A percentile compares a stretch with the other conserved stretches of the same genome.
Evolutionary conservation across 805 yeast species (phyloP).

Genomic region (Metschnikowia koreensis): DNA sequence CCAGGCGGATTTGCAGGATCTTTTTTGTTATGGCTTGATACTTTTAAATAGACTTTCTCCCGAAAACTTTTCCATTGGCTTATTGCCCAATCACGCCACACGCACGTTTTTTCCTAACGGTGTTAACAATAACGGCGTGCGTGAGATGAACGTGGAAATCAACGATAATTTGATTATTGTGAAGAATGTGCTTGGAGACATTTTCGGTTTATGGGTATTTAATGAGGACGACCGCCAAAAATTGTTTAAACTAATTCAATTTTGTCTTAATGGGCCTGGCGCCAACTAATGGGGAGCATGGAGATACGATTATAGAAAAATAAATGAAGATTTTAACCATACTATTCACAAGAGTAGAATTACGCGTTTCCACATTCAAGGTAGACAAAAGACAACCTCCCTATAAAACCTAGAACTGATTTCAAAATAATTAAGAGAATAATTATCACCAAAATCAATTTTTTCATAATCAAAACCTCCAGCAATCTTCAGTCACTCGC

Average conservation of each 20-base stretch:
- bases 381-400: too few relatives aligned
- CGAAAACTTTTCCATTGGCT: slow-evolving; percentile 69
- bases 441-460: too few relatives aligned
- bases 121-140: slow-evolving; percentile 28
- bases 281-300: not conserved
- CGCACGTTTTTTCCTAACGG: slow-evolving; percentile 42
- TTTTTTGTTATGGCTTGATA: slow-evolving; percentile 65
- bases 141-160: slow-evolving; percentile 62
- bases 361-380: too few relatives aligned
- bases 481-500: too few relatives aligned
- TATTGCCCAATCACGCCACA: slow-evolving; percentile 54
- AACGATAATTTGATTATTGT: slow-evolving; percentile 70
- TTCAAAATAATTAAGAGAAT: too few relatives aligned
- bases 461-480: too few relatives aligned
- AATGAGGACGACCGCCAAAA: slow-evolving; percentile 64
- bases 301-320: too few relatives aligned
- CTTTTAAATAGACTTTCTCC: slow-evolving; percentile 67
- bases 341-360: too few relatives aligned
- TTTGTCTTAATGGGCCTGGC: slow-evolving; percentile 29
- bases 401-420: too few relatives aligned
- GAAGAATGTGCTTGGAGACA: slow-evolving; percentile 63
- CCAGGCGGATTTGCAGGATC: slow-evolving; percentile 34
- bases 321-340: too few relatives aligned
- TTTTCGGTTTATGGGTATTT: slow-evolving; percentile 78
- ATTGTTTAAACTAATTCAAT: slow-evolving; percentile 47